A percentile compares a stretch with the other conserved stretches of the same genome.
phyloP scores from a whole-genome alignment of 108 stramenopile genomes.

The Pseudonitzschia pungens region DNA sequence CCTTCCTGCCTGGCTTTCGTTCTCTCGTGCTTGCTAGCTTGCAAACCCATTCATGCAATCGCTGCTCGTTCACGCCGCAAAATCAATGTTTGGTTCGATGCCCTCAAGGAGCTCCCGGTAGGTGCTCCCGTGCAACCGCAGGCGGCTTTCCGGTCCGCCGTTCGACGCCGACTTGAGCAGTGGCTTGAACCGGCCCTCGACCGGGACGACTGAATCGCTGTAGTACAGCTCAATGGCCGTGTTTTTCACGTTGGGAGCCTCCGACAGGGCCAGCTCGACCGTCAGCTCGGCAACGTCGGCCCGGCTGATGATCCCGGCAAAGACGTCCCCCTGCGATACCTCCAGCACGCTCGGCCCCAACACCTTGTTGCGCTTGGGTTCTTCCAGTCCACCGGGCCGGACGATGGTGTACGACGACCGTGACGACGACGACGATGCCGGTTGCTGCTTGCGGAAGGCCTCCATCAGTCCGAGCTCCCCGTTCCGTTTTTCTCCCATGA shows the following conservation, averaged over 20 bases:
- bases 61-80: neutral
- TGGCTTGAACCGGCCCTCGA: conserved; percentile 36
- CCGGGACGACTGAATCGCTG: conserved; percentile 36
- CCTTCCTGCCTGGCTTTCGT: no score
- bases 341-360: conserved; percentile 35
- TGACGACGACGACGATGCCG: neutral
- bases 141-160: neutral
- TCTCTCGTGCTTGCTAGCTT: no score
- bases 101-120: conserved; percentile 33
- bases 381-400: conserved; percentile 55
- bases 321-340: conserved; percentile 51
- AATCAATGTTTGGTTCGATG: conserved; percentile 31
- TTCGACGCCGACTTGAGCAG: conserved; percentile 12
- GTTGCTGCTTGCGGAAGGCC: neutral
- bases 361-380: conserved; percentile 29
- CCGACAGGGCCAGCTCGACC: conserved; percentile 24
- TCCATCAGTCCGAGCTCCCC: conserved; percentile 27
- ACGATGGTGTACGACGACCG: conserved; percentile 45
- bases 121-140: conserved; percentile 29
- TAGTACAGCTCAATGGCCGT: conserved; percentile 49
- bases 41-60: no score
- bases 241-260: conserved; percentile 28
- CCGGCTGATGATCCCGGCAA: conserved; percentile 49
- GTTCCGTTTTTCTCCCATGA: conserved; percentile 51
- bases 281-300: conserved; percentile 58